Base-by-base conservation (phyloP, 495 filamentous ascomycete genomes). In the Hypoxylon cercidicola region DNA sequence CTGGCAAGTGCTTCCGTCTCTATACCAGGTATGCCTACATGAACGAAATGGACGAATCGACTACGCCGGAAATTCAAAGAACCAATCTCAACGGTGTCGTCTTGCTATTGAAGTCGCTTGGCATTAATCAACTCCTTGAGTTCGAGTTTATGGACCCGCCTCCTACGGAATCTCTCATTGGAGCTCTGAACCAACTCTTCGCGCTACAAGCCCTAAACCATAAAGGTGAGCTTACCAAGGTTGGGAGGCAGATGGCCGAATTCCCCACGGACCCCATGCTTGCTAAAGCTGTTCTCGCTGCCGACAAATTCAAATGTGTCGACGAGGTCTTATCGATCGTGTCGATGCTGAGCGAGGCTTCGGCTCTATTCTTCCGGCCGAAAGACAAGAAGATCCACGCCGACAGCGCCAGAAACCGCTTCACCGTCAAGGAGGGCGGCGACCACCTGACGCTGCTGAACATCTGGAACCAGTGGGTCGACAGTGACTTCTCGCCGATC, bases 141-240 rank as follows among this genome's bases (percentile, higher is more conserved):
- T 99, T 99, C 66, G 95, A 99, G 69, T 98, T 97, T 73, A 93
- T 98, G 86, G 95, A 98, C 69, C 89, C 94, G 0, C 95, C 95
- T 1, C 90, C 93, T 0, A 89, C 93, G 0, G 93, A 97, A 73
- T 92, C 92, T 8, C 86, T 99, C 48, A 96, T 97, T 71, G 87
- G 90, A 18, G 92, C 93, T 1, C 77, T 99, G 48, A 95, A 97
- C 71, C 90, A 96, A 70, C 86, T 99, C 16, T 99, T 97, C 71
- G 93, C 93, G 0, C 84, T 99, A 1, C 92, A 92, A 8, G 92
- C 94, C 0, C 82, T 99, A 34, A 97, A 97, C 72, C 89, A 93
- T 71, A 88, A 88, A 46, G 95, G 95, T 45, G 90, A 93, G 40
- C 84, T 99, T 43, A 98, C 95, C 13, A 94, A 95, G 73, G 82